A percentile compares a stretch with the other conserved stretches of the same genome.
phyloP scores from a whole-genome alignment of 148 eudicot genomes.

The Vaccinium vitisidaea region DNA sequence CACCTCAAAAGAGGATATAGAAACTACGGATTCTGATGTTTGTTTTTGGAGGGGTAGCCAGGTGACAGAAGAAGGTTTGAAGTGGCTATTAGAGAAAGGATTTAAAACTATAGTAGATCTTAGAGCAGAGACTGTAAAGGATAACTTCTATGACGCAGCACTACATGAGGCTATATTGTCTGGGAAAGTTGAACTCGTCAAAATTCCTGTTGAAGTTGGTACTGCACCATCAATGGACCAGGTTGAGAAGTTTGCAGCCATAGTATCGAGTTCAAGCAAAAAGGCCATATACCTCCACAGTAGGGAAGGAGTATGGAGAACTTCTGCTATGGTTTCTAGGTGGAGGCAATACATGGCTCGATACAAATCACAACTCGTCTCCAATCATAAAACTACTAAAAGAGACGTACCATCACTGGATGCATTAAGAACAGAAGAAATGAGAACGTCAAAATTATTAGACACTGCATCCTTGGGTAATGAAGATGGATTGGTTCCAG shows the following conservation, averaged over 20 bases:
- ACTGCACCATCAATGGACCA: constrained; percentile 83
- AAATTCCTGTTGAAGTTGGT: constrained; percentile 82
- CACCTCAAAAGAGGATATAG: constrained; percentile 47
- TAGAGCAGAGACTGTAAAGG: constrained; percentile 77
- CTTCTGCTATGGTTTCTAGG: constrained; percentile 85
- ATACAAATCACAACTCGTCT: constrained; percentile 30
- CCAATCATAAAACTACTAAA: constrained; percentile 25
- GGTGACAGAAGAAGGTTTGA: constrained; percentile 89
- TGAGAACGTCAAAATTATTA: constrained; percentile 19
- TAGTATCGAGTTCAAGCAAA: constrained; percentile 62
- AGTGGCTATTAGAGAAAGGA: constrained; percentile 77
- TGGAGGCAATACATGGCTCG: constrained; percentile 79
- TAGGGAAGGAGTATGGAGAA: constrained; percentile 88
- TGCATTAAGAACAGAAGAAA: constrained; percentile 22
- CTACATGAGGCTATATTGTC: constrained; percentile 55
- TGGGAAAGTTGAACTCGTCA: constrained; percentile 64
- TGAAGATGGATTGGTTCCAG: constrained; percentile 27
- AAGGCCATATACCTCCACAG: constrained; percentile 85
- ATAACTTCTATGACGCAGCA: constrained; percentile 57
- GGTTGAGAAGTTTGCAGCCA: constrained; percentile 73
- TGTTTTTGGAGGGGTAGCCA: constrained; percentile 94
- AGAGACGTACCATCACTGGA: constrained; percentile 21
- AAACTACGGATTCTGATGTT: constrained; percentile 45
- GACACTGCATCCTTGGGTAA: constrained; percentile 25
- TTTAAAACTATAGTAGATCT: constrained; percentile 87